A percentile compares a stretch with the other conserved stretches of the same genome.
These are phyloP conservation scores for Kazachstania taianensis DNA, from an alignment of 805 yeast species.

Conservation along the genomic window DNA sequence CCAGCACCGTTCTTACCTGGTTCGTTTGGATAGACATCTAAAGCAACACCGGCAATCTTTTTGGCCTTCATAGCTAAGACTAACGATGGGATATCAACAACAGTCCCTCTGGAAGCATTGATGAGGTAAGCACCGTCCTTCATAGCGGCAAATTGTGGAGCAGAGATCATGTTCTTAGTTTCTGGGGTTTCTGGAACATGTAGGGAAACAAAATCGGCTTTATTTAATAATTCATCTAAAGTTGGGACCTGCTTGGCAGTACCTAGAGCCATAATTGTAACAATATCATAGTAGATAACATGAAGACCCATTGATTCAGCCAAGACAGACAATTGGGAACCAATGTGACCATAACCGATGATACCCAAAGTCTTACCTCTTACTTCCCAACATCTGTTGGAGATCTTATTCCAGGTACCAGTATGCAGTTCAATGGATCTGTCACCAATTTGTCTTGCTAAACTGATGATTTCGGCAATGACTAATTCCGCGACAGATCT, in stretches of 20 bases:
- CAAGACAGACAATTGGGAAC: slow-evolving; percentile 89
- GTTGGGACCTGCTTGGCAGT: slow-evolving; percentile 88
- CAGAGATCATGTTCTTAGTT: slow-evolving; percentile 79
- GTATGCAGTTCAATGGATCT: slow-evolving; percentile 92
- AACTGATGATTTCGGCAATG: slow-evolving; percentile 84
- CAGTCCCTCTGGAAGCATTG: slow-evolving; percentile 97
- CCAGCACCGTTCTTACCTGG: slow-evolving; percentile 94
- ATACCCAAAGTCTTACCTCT: slow-evolving; percentile 98
- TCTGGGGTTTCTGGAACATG: slow-evolving; percentile 95
- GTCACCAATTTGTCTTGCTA: slow-evolving; percentile 95
- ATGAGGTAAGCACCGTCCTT: slow-evolving; percentile 89
- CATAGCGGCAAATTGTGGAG: slow-evolving; percentile 92
- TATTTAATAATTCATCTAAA: slow-evolving; percentile 67
- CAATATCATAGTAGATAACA: slow-evolving; percentile 84
- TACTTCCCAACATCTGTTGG: slow-evolving; percentile 94
- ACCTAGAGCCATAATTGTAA: slow-evolving; percentile 93
- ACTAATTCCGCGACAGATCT: slow-evolving; percentile 97
- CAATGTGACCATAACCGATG: slow-evolving; percentile 97
- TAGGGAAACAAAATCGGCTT: slow-evolving; percentile 80
- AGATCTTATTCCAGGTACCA: slow-evolving; percentile 96
- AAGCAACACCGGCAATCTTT: slow-evolving; percentile 92
- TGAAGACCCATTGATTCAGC: slow-evolving; percentile 98
- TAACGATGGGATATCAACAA: slow-evolving; percentile 90
- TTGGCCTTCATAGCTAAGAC: slow-evolving; percentile 86
- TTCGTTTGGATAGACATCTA: slow-evolving; percentile 94